Evolutionary conservation across 352 stramenopile genomes (phyloP).

Genomic region (Phytophthora pseudosyringae): DNA sequence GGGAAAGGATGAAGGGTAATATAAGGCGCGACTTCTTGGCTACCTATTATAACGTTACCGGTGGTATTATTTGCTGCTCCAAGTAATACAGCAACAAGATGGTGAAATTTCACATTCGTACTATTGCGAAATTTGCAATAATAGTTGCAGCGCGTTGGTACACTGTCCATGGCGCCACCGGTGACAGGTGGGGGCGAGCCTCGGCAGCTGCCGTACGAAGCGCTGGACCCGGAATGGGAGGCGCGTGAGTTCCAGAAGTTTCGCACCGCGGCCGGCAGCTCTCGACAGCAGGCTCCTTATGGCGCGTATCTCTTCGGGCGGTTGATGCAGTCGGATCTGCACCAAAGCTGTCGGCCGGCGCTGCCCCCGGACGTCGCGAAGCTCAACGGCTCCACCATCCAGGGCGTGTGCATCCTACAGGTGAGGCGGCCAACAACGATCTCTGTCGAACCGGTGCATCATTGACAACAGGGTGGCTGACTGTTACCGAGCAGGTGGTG

Average conservation of each 20-base stretch:
- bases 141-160: neutral
- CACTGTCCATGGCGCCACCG: slow-evolving; percentile 4
- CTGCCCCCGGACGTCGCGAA: slow-evolving; percentile 55
- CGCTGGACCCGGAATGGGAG: slow-evolving; percentile 65
- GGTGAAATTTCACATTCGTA: slow-evolving; percentile 5
- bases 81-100: neutral
- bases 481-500: slow-evolving; percentile 54
- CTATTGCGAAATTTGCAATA: slow-evolving; percentile 5
- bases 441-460: neutral
- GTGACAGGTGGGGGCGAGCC: slow-evolving; percentile 14
- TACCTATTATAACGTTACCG: neutral
- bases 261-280: slow-evolving; percentile 20
- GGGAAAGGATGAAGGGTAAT: neutral
- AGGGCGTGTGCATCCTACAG: slow-evolving; percentile 81
- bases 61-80: no score
- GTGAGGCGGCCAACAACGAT: slow-evolving; percentile 22
- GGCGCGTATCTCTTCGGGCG: slow-evolving; percentile 62
- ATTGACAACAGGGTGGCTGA: slow-evolving; percentile 2
- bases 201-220: slow-evolving; percentile 58
- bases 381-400: slow-evolving; percentile 58
- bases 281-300: slow-evolving; percentile 36
- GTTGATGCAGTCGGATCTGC: slow-evolving; percentile 70
- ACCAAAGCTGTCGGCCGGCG: slow-evolving; percentile 67
- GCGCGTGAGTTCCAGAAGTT: slow-evolving; percentile 52
- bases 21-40: neutral